Conservation (phyloP, 768 basidiomycete species). For the Dioszegia hungarica region DNA sequence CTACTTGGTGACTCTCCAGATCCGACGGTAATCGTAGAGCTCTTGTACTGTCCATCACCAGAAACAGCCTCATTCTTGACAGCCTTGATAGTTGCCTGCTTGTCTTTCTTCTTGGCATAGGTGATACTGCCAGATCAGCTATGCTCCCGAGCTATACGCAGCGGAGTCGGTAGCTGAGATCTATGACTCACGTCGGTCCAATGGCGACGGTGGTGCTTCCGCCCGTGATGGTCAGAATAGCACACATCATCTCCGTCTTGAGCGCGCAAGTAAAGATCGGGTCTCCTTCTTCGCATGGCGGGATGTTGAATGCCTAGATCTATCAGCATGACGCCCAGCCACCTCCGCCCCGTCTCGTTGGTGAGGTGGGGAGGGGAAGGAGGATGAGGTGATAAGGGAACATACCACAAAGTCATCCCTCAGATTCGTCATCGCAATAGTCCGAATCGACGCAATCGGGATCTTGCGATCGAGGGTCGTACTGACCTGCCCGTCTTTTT, state of each 20-base stretch:
- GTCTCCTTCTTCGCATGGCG: constrained; percentile 84
- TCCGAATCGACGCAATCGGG: constrained; percentile 77
- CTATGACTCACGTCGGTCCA: constrained; percentile 63
- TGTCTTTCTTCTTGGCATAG: constrained; percentile 96
- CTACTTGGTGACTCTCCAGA: constrained; percentile 83
- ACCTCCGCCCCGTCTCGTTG: no score
- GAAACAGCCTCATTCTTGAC: constrained; percentile 79
- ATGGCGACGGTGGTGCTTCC: constrained; percentile 69
- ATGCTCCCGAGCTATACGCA: not conserved
- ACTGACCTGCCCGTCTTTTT: constrained; percentile 60
- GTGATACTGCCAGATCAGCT: constrained; percentile 58
- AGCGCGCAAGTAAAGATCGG: constrained; percentile 84
- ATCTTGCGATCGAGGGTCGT: constrained; percentile 79
- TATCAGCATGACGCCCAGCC: constrained; percentile 6
- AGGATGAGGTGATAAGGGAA: no score
- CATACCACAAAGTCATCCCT: constrained; percentile 92
- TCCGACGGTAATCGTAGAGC: constrained; percentile 77
- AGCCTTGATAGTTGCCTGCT: constrained; percentile 78
- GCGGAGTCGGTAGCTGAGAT: not conserved
- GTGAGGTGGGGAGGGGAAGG: no score
- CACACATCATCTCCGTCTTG: constrained; percentile 89
- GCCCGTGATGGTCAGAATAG: constrained; percentile 73
- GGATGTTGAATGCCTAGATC: constrained; percentile 67
- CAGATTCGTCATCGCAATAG: constrained; percentile 77
- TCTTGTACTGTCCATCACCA: constrained; percentile 84